phyloP scores from a whole-genome alignment of 306 rosid species.

The Quercus variabilis region DNA sequence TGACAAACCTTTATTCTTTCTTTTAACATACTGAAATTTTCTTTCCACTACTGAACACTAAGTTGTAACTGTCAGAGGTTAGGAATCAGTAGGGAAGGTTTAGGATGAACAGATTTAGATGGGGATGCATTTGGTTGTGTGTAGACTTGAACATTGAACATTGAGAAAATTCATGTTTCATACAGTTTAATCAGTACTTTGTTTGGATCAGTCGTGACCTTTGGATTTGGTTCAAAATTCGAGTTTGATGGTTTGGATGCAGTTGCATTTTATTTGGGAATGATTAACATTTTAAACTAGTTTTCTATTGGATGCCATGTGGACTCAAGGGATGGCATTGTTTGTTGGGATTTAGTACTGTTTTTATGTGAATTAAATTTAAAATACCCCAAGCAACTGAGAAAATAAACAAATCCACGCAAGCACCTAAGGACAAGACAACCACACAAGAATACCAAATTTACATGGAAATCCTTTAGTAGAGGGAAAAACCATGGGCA shows the following conservation, averaged over 20 bases:
- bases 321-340: not conserved
- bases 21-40: not conserved
- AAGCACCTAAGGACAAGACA: too few species aligned
- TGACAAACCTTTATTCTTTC: not conserved
- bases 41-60: not conserved
- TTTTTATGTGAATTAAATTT: too few species aligned
- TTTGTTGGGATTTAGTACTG: not conserved
- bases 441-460: too few species aligned
- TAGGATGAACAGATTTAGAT: not conserved
- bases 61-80: not conserved
- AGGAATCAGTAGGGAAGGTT: not conserved
- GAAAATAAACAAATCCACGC: too few species aligned
- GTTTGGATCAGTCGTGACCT: not conserved
- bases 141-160: not conserved
- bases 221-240: not conserved
- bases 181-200: not conserved
- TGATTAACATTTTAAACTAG: not conserved
- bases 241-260: not conserved
- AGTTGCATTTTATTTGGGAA: not conserved
- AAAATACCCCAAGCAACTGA: too few species aligned
- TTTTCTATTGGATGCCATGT: not conserved
- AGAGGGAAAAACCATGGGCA: too few species aligned
- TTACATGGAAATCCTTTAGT: too few species aligned
- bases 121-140: not conserved
- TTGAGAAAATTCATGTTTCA: not conserved